Evolutionary conservation across 73 alveolate species (phyloP), one percentile per base, ranked within the genome.

Genomic region (Tetrahymena thermophila): DNA sequence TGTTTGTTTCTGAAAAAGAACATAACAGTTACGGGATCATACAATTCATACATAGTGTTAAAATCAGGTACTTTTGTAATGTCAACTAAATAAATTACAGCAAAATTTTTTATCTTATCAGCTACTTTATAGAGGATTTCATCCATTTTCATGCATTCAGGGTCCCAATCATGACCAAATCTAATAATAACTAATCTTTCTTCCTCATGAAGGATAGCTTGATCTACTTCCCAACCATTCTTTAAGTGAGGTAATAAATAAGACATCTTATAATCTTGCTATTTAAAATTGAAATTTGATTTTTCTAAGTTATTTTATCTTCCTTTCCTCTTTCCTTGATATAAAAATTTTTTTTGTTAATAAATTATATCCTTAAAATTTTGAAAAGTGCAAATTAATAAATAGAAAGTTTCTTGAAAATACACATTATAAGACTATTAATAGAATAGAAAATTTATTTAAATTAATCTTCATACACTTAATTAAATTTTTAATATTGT

Each of bases 161-260:
- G 98, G 95, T 99, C 99, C 96, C 97, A 97, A 96, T 99, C 99
- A 95, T 98, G 99, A 43, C 99, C 99, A 95, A 99, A 99, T 95
- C 99, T 96, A 58, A 99, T 99, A 94, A 98, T 96, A 56, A 99
- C 99, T 13, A 99, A 98, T 96, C 99, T 96, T 94, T 99, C 99
- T 94, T 98, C 99, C 97, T 99, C 99, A 94, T 98, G 96, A 50
- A 97, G 97, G 94, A 98, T 98, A 93, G 99, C 99, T 96, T 97
- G 96, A 94, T 99, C 99, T 56, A 99, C 99, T 97, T 99, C 99
- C 99, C 99, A 99, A 93, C 99, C 99, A 93, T 98, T 98, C 96
- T 98, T 98, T 96, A 99, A 98, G 97, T 99, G 99, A 84, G 99
- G 99, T 96, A 99, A 98, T 97, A 99, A 96, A 98, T 98, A 99